Percentiles rank a stretch among this genome's conserved stretches.
Conservation (phyloP, 2,329 filamentous ascomycete genomes). For the Magnaporthiopsis rhizophila region DNA sequence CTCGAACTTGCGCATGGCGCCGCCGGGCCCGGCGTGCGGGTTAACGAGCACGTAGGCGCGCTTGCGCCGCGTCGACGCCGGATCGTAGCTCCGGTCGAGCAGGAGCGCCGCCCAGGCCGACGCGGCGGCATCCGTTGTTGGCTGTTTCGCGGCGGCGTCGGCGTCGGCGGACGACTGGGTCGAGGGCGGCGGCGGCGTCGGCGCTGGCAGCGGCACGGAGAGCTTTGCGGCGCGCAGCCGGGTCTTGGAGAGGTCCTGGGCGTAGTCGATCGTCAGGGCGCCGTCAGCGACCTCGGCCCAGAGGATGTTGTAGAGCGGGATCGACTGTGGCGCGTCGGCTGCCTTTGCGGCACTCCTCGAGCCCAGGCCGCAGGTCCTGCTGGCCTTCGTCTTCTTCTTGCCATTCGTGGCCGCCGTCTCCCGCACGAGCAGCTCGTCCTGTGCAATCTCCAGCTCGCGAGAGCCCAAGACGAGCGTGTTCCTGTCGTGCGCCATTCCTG, state of each 20-base stretch:
- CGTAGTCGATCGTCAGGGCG: constrained; percentile 66
- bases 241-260: constrained; percentile 49
- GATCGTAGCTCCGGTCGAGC: constrained; percentile 63
- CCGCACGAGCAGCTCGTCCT: constrained; percentile 3
- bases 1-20: constrained; percentile 64
- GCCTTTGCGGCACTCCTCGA: neutral
- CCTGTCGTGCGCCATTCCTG: constrained; percentile 2
- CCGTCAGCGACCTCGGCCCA: constrained; percentile 56
- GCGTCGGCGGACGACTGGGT: neutral
- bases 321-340: constrained; percentile 21
- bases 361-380: constrained; percentile 2
- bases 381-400: neutral
- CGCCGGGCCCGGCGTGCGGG: constrained; percentile 78
- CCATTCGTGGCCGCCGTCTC: neutral
- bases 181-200: neutral
- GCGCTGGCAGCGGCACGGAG: constrained; percentile 35
- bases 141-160: neutral
- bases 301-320: constrained; percentile 76
- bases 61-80: constrained; percentile 54
- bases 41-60: constrained; percentile 86
- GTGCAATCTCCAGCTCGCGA: neutral
- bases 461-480: neutral
- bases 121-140: constrained; percentile 22
- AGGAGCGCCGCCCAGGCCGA: constrained; percentile 54
- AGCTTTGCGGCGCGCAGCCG: constrained; percentile 53